Evolutionary conservation across 2,329 filamentous ascomycete genomes (phyloP).

Genomic region (Pseudodiploospora longispora): DNA sequence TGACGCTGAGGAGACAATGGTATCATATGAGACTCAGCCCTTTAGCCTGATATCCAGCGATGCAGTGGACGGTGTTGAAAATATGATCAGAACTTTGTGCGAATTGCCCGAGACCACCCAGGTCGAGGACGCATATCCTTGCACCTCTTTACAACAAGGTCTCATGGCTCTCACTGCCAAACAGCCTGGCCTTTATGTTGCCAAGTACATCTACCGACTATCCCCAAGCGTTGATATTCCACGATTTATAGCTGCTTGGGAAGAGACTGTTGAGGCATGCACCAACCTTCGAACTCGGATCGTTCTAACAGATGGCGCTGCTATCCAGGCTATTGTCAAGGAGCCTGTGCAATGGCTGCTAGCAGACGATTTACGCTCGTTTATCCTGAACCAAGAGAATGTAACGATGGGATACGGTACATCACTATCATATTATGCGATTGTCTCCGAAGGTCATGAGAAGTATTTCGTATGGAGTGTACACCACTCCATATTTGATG

Average conservation of each 20-base stretch:
- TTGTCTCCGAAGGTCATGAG: conserved; percentile 2
- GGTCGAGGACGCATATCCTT: conserved; percentile 13
- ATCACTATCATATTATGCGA: conserved; percentile 4
- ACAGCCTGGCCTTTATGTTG: conserved; percentile 26
- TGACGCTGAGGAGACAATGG: not conserved
- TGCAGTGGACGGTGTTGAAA: conserved; percentile 14
- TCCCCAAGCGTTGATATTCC: conserved; percentile 12
- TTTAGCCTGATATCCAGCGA: not conserved
- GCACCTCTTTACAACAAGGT: conserved; percentile 13
- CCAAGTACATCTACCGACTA: conserved; percentile 18
- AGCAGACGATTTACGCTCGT: not conserved
- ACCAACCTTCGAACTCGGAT: conserved; percentile 15
- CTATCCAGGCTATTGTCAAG: conserved; percentile 9
- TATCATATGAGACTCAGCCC: not conserved
- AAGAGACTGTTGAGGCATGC: conserved; percentile 9
- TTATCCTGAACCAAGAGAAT: not conserved
- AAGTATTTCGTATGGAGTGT: conserved; percentile 5
- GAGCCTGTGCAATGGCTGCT: conserved; percentile 4
- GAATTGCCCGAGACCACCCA: not conserved
- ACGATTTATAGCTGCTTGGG: conserved; percentile 13
- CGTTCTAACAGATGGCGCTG: conserved; percentile 5
- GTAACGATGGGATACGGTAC: conserved; percentile 4
- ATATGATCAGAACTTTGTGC: not conserved
- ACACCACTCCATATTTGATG: conserved; percentile 15
- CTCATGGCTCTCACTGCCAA: conserved; percentile 21